Percentiles rank a stretch among this genome's conserved stretches.
These are phyloP conservation scores for Fagopyrum homotropicum DNA, from an alignment of 148 eudicot genomes.

Conservation along the genomic window DNA sequence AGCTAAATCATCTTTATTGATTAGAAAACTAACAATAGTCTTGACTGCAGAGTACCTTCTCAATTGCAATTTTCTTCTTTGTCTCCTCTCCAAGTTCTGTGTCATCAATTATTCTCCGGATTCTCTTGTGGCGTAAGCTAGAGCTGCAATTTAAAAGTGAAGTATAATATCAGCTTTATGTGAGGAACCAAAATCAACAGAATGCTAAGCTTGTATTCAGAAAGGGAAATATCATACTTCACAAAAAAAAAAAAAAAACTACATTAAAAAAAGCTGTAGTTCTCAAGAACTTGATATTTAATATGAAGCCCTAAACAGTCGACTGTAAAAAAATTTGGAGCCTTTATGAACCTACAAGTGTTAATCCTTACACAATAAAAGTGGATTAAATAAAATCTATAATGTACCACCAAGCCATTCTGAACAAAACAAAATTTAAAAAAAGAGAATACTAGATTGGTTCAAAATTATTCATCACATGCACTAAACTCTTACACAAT, in stretches of 20 bases:
- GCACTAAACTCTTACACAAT: neutral
- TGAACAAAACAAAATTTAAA: neutral
- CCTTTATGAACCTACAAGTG: neutral
- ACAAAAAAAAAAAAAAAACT: neutral
- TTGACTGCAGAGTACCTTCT: conserved; percentile 53
- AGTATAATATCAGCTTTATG: neutral
- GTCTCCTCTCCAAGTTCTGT: conserved; percentile 98
- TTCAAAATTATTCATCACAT: neutral
- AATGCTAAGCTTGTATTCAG: neutral
- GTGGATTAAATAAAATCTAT: neutral
- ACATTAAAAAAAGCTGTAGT: neutral
- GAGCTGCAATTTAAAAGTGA: conserved; percentile 25
- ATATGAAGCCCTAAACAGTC: neutral
- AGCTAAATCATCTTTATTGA: neutral
- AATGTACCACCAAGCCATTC: neutral
- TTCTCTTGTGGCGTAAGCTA: conserved; percentile 68
- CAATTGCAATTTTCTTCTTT: conserved; percentile 89
- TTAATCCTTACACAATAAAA: neutral
- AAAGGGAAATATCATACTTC: neutral
- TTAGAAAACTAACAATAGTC: neutral
- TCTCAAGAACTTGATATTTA: neutral
- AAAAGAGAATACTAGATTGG: neutral
- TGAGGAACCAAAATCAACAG: neutral
- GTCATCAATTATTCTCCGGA: conserved; percentile 92
- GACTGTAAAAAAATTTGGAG: neutral